Evolutionary conservation across 2,329 filamentous ascomycete genomes (phyloP).

Genomic region (Alternaria incomplexa): DNA sequence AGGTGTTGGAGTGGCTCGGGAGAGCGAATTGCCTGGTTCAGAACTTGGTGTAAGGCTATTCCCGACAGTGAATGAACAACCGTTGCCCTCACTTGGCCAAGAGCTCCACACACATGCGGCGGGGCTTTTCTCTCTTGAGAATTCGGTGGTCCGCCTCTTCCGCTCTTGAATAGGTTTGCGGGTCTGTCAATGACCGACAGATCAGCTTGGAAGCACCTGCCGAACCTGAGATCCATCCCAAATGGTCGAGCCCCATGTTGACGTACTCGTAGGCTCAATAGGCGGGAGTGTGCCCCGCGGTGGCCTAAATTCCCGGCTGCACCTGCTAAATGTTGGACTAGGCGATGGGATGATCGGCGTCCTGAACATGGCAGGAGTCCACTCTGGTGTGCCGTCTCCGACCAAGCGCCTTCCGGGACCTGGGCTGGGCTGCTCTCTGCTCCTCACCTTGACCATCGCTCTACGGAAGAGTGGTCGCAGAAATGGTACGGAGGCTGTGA

Average conservation of each 20-base stretch:
- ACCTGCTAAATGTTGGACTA: conserved; percentile 21
- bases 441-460: conserved; percentile 6
- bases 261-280: conserved; percentile 16
- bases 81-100: background rate
- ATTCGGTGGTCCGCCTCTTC: background rate
- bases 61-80: background rate
- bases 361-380: conserved; percentile 12
- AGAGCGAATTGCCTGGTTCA: background rate
- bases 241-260: conserved; percentile 15
- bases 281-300: conserved; percentile 20
- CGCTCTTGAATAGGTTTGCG: background rate
- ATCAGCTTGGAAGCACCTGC: conserved; percentile 10
- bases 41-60: background rate
- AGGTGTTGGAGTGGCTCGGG: background rate
- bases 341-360: conserved; percentile 35
- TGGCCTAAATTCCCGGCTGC: conserved; percentile 20
- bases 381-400: conserved; percentile 8
- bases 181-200: background rate
- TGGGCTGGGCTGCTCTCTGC: conserved; percentile 19
- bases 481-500: conserved; percentile 42
- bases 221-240: conserved; percentile 23
- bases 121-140: background rate
- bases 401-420: conserved; percentile 19
- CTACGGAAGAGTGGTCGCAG: conserved; percentile 33
- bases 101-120: background rate